These are phyloP conservation scores for Earliella scabrosa DNA, from an alignment of 1,284 basidiomycete genomes.

Conservation along the genomic window DNA sequence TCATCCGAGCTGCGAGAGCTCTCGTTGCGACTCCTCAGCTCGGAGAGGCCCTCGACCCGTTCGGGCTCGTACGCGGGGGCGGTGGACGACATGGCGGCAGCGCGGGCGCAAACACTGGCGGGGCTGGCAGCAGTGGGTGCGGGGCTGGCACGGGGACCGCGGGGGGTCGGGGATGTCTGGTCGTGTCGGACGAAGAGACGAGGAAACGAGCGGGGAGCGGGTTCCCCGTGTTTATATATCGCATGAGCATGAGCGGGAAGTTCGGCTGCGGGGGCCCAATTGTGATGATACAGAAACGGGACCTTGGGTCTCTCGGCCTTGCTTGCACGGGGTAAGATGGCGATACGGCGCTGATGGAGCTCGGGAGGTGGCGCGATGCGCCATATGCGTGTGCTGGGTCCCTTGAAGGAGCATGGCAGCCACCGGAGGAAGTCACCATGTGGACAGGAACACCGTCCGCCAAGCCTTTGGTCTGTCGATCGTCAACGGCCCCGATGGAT, in stretches of 20 bases:
- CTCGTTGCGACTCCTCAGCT: conserved; percentile 15
- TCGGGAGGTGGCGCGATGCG: neutral
- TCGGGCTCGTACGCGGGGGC: conserved; percentile 9
- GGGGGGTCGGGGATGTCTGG: neutral
- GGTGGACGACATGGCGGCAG: conserved; percentile 19
- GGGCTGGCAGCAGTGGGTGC: conserved; percentile 13
- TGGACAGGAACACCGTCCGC: conserved; percentile 3
- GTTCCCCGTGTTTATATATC: conserved; percentile 3
- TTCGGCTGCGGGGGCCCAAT: too few relatives aligned
- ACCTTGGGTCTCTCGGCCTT: neutral
- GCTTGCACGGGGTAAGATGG: neutral
- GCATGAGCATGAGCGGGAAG: too few relatives aligned
- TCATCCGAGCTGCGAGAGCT: conserved; percentile 14
- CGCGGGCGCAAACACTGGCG: conserved; percentile 16
- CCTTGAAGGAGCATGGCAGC: neutral
- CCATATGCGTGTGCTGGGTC: too few relatives aligned
- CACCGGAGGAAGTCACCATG: conserved; percentile 6
- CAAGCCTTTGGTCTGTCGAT: neutral
- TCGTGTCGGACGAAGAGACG: neutral
- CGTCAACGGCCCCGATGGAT: neutral
- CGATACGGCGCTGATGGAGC: neutral
- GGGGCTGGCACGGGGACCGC: conserved; percentile 6
- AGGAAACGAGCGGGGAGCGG: neutral
- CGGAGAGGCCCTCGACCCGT: conserved; percentile 10
- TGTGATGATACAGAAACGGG: too few relatives aligned